Evolutionary conservation across 2,329 filamentous ascomycete genomes (phyloP), one percentile per base, ranked within the genome.

Genomic region (Penicillium sp.): DNA sequence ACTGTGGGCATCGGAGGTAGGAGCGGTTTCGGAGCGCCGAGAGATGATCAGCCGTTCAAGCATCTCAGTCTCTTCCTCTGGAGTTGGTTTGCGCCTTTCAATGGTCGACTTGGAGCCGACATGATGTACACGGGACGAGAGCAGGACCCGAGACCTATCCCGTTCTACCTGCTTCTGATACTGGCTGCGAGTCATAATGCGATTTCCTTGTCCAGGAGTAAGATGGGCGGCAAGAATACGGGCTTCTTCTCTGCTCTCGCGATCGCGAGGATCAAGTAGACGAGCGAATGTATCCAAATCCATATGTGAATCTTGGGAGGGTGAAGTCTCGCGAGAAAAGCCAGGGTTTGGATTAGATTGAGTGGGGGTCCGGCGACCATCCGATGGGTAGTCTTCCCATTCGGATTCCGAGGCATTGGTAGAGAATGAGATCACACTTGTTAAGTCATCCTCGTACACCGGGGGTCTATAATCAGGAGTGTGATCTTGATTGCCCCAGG

Each of bases 141-240:
- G 79, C 12, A 94, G 77, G 20, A 97, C 79, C 51, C 85, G 85
- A 0, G 86, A 84, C 47, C 89, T 85, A 54, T 92, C 87, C 22
- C 82, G 80, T 63, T 89, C 86, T 49, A 88, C 79, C 61, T 87
- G 81, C 41, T 83, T 84, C 43, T 81, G 82, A 74, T 89, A 97
- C 48, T 85, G 85, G 14, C 90, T 89, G 40, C 94, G 87, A 2
- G 94, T 99, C 76, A 97, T 80, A 54, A 93, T 86, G 25, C 60
- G 51, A 25, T 87, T 79, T 9, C 71, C 70, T 47, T 66, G 66
- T 5, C 64, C 68, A 5, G 85, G 87, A 54, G 82, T 79, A 1
- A 97, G 81, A 70, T 96, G 92, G 0, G 90, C 88, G 5, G 93
- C 88, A 1, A 97, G 82, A 1, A 92, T 83, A 51, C 85, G 84